Evolutionary conservation across 306 rosid species (phyloP), one percentile per base, ranked within the genome.

Genomic region (Canavalia gladiata): DNA sequence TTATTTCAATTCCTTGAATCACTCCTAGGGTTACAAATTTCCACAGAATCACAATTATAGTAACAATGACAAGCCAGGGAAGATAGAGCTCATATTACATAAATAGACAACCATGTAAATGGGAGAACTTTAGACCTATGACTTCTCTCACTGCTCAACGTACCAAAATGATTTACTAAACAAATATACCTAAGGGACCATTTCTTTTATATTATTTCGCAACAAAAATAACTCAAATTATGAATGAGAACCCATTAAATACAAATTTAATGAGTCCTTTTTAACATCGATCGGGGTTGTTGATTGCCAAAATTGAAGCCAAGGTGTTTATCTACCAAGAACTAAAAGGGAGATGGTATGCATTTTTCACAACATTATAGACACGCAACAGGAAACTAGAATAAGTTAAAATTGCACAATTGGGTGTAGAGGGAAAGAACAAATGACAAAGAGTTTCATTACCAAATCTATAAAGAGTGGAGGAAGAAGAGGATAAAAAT

Each of bases 121-220:
- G 57, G 56, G 71, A 69, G 51, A 39, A 18, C 55, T 29, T 18
- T 8, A 13, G 59, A 69, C 43, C 46, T 9, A 35, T 13, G 18
- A 84, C 42, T 42, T 79, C 39, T 42, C 7, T 57, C 37, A 33
- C 46, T 52, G 29, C 43, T 57, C 8, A 67, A 58, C 59, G 31
- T 58, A 49, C 43, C 42, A 58, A 41, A 79, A 74, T 6, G 45
- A 74, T 68, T 72, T 49, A 59, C 74, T 9, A 62, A 64, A 66
- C 41, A 50, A 35, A 64, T 7, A 62, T 25, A 60, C 10, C 70
- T 35, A 33, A 65, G 3, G 33, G 57, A 30, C 51, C 10, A 6
- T 35, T 64, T 64, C 66, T 37, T 78, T 65, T 12, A 42, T 51
- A 41, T 8, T 39, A 39, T 62, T 51, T 54, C 69, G 71, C 62